Evolutionary conservation across 768 basidiomycete species (phyloP), one percentile per base, ranked within the genome.

Genomic region (Boletus rubropictus): DNA sequence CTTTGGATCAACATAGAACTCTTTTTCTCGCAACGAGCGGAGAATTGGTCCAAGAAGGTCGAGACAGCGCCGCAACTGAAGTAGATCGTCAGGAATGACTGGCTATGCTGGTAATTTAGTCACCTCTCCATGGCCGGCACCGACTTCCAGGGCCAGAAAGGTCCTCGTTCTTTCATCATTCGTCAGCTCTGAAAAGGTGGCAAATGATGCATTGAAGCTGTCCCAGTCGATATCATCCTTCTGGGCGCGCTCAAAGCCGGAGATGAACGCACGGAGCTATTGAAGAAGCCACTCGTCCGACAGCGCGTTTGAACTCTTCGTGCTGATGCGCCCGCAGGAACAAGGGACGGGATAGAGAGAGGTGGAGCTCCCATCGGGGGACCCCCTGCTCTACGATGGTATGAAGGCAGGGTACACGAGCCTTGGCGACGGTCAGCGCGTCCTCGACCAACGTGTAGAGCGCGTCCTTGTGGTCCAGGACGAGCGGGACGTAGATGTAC

Each of bases 311-410:
- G 32, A 95, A 69, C 3, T 82, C 82, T 28, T 88, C 81, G 48
- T 81, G 72, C 64, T 96, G 92, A 61, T 92, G 82, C 3, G 83
- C 75, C 17, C 86, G 80, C 25, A 96, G 68, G 59, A 80, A 91
- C 24, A 86, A 75, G 9, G 92, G 90, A 4, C 89, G 78, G 0
- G 91, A 86, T 11, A 98, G 71, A 2, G 92, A 95, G 34, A 98
- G 71, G 57, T 96, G 94, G 28, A 96, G 72, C 52, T 85, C 81
- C 49, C 51, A 50, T 40, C 44, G 27, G 17, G 44, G 18, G 25
- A 40, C 10, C 25, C 51, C 52, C 36, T 54, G 50, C 14, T 41
- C 32, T 53, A 72, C 72, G 39, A 80, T 67, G 28, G 73, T 58
- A 47, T 79, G 75, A 17, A 85, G 60, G 9, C 66, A 63, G 1